These are phyloP conservation scores for Euphorbia peplus DNA, from an alignment of 345 rosid species.

Conservation along the genomic window DNA sequence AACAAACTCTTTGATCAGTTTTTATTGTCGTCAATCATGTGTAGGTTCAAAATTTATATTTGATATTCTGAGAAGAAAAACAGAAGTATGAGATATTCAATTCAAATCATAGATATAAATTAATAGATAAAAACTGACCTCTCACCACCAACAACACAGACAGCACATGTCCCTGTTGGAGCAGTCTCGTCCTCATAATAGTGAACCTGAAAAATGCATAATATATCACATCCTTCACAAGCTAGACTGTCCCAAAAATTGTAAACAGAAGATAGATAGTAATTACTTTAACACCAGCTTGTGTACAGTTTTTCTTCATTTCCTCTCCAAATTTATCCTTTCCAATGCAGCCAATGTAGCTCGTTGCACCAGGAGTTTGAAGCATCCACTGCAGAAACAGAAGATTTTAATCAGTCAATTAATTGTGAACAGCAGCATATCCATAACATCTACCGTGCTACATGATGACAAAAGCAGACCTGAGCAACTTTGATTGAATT, in stretches of 20 bases:
- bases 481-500: conserved; percentile 94
- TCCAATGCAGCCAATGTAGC: conserved; percentile 91
- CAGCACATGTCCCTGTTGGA: conserved; percentile 91
- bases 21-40: background rate
- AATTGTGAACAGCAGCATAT: background rate
- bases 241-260: background rate
- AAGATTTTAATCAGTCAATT: background rate
- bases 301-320: conserved; percentile 74
- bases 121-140: conserved; percentile 45
- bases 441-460: background rate
- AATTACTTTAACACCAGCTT: conserved; percentile 77
- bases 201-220: conserved; percentile 48
- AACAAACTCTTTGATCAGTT: background rate
- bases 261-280: background rate
- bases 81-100: background rate
- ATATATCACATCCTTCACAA: background rate
- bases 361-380: conserved; percentile 85
- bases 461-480: conserved; percentile 34
- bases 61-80: background rate
- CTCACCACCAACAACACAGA: conserved; percentile 96
- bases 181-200: conserved; percentile 79
- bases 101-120: background rate
- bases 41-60: background rate
- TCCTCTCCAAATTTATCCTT: conserved; percentile 94
- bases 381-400: conserved; percentile 79